phyloP scores from a whole-genome alignment of 2,329 filamentous ascomycete species.

The Boeremia exigua region DNA sequence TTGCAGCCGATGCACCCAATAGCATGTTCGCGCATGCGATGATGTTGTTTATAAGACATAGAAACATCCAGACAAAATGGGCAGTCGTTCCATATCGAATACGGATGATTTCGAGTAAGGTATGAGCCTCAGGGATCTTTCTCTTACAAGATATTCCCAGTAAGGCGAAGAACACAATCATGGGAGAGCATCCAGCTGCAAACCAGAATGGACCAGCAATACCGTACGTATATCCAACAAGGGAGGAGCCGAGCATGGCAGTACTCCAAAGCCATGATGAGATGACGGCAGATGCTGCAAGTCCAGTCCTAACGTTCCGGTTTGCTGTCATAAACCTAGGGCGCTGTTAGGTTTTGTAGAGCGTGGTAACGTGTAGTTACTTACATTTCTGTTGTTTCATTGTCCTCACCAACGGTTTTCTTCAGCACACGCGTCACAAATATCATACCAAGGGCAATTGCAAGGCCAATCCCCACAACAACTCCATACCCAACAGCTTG shows the following conservation, averaged over 20 bases:
- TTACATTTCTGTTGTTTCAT: too few species aligned
- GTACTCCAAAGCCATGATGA: constrained; percentile 17
- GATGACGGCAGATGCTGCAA: constrained; percentile 27
- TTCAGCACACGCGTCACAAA: too few species aligned
- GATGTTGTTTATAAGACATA: constrained; percentile 79
- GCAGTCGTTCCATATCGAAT: constrained; percentile 76
- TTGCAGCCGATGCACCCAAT: constrained; percentile 82
- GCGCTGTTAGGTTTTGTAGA: too few species aligned
- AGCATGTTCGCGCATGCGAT: constrained; percentile 82
- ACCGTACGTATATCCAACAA: constrained; percentile 28
- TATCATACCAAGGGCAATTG: too few species aligned
- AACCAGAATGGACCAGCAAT: constrained; percentile 35
- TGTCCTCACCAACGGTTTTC: too few species aligned
- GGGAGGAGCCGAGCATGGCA: accelerated
- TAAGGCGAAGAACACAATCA: constrained; percentile 31
- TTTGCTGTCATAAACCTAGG: constrained; percentile 29
- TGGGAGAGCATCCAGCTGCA: constrained; percentile 30
- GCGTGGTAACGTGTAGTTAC: too few species aligned
- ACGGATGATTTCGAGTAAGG: constrained; percentile 72
- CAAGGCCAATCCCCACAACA: too few species aligned
- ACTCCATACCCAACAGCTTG: too few species aligned
- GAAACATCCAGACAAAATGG: constrained; percentile 79
- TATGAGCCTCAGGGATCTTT: constrained; percentile 29
- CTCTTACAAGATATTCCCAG: constrained; percentile 32
- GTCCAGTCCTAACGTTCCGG: constrained; percentile 26